These are phyloP conservation scores for Monilinia fructicola DNA, from an alignment of 2,329 filamentous ascomycete species.

Conservation along the genomic window DNA sequence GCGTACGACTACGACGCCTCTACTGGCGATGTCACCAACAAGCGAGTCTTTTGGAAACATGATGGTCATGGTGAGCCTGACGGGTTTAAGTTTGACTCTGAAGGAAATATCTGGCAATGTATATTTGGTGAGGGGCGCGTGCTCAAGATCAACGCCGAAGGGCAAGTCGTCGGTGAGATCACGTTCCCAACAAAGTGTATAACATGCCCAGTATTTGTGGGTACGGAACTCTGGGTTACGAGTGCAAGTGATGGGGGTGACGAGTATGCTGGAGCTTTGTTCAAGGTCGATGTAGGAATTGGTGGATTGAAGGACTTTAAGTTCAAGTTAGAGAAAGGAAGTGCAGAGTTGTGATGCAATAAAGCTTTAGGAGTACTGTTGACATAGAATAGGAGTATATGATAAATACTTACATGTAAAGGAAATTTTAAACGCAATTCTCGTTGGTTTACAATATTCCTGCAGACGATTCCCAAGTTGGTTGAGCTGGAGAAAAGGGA, in stretches of 20 bases:
- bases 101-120: constrained; percentile 87
- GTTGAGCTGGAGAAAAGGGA: neutral
- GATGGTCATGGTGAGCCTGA: constrained; percentile 69
- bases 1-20: constrained; percentile 69
- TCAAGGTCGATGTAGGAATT: constrained; percentile 74
- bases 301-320: constrained; percentile 62
- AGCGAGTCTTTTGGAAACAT: constrained; percentile 68
- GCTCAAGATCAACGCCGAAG: constrained; percentile 65
- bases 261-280: constrained; percentile 68
- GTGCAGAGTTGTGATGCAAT: constrained; percentile 14
- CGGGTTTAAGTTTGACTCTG: constrained; percentile 78
- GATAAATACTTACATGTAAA: neutral
- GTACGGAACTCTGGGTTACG: constrained; percentile 74
- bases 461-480: neutral
- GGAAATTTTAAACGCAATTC: neutral
- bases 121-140: constrained; percentile 78
- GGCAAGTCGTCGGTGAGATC: constrained; percentile 72
- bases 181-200: constrained; percentile 74
- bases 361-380: neutral
- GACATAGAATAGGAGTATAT: neutral
- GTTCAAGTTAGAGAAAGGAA: constrained; percentile 50
- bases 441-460: neutral
- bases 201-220: constrained; percentile 79
- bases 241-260: constrained; percentile 67
- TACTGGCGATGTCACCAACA: constrained; percentile 66